phyloP scores from a whole-genome alignment of 768 basidiomycete species.

The Dentipellis fragilis region DNA sequence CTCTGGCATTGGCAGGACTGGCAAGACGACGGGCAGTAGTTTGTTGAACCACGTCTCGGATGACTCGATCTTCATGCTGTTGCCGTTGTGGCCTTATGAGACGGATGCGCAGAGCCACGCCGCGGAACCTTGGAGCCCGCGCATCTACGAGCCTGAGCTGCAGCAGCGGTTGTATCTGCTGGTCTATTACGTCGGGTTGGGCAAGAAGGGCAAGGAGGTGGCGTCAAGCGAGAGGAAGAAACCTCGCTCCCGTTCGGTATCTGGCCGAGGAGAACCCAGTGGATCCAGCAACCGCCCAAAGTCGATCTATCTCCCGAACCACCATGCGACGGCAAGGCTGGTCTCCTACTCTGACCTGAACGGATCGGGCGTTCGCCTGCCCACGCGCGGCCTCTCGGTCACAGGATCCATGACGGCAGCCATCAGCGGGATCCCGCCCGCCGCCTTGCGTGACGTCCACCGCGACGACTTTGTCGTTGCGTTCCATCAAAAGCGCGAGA shows the following conservation, averaged over 20 bases:
- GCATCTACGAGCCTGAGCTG: slow-evolving; percentile 27
- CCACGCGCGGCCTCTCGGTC: slow-evolving; percentile 59
- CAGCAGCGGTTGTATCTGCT: slow-evolving; percentile 62
- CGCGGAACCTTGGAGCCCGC: slow-evolving; percentile 10
- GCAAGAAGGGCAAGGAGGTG: slow-evolving; percentile 19
- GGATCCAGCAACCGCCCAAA: slow-evolving; percentile 1
- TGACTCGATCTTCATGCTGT: slow-evolving; percentile 71
- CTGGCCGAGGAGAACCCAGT: slow-evolving; percentile 27
- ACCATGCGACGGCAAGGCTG: slow-evolving; percentile 67
- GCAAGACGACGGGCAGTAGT: slow-evolving; percentile 16
- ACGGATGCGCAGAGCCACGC: slow-evolving; percentile 36
- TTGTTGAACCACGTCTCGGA: slow-evolving; percentile 54
- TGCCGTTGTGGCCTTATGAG: slow-evolving; percentile 78
- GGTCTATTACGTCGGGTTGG: slow-evolving; percentile 67
- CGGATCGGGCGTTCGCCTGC: slow-evolving; percentile 63
- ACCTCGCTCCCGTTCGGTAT: slow-evolving; percentile 29
- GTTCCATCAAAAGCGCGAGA: slow-evolving; percentile 47
- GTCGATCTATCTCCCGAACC: slow-evolving; percentile 45
- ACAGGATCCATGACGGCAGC: slow-evolving; percentile 44
- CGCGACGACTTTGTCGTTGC: slow-evolving; percentile 43
- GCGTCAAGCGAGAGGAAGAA: slow-evolving; percentile 21
- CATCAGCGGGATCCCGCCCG: slow-evolving; percentile 22
- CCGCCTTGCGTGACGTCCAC: slow-evolving; percentile 26
- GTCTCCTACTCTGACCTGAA: slow-evolving; percentile 65
- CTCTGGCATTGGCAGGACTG: slow-evolving; percentile 15